These are phyloP conservation scores for Penicillium sp. DNA, from an alignment of 2,329 filamentous ascomycete genomes.

Conservation along the genomic window DNA sequence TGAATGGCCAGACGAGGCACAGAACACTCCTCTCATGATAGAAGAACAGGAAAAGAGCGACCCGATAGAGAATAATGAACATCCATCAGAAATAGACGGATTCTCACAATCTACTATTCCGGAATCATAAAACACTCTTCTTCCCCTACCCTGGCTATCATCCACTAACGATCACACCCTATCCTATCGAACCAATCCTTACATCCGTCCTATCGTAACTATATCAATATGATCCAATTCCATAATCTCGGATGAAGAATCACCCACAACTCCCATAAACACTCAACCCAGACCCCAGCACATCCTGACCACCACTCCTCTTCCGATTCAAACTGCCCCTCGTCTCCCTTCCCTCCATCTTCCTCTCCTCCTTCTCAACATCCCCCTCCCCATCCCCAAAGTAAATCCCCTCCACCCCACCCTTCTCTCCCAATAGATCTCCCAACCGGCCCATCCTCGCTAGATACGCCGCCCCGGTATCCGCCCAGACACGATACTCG, in stretches of 20 bases:
- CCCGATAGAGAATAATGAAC: not conserved
- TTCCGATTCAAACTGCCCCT: constrained; percentile 14
- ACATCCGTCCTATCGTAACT: not conserved
- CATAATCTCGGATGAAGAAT: not conserved
- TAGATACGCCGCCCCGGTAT: constrained; percentile 50
- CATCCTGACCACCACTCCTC: constrained; percentile 18
- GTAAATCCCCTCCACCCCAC: constrained; percentile 12
- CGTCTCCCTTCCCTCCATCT: constrained; percentile 5
- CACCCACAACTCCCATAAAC: constrained; percentile 27
- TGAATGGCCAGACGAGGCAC: not conserved
- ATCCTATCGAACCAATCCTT: not conserved
- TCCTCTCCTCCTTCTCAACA: constrained; percentile 7
- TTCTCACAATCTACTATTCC: not conserved
- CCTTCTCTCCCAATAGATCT: constrained; percentile 16
- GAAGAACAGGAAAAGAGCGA: not conserved
- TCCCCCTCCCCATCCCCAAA: not conserved
- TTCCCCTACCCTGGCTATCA: not conserved
- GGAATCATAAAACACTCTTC: too few relatives aligned
- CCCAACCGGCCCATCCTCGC: constrained; percentile 35
- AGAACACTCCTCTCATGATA: not conserved
- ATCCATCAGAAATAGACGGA: not conserved
- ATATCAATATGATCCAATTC: not conserved
- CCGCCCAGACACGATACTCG: constrained; percentile 50
- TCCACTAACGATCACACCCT: not conserved
- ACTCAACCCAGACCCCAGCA: constrained; percentile 26